Conservation (phyloP, 169 alveolate genomes). For the Plasmodium relictum region DNA sequence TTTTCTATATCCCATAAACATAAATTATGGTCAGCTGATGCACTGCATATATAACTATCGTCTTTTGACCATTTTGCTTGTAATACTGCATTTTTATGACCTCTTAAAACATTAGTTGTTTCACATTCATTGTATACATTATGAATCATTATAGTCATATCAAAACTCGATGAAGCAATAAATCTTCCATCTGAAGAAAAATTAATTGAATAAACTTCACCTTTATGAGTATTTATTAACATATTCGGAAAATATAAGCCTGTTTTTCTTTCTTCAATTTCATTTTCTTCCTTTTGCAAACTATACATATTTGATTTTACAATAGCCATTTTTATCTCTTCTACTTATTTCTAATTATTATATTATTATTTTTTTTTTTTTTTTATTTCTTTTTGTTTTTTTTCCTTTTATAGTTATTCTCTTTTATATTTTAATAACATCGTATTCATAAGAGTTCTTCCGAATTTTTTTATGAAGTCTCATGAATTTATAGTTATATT, state of each 20-base stretch:
- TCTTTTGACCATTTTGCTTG: constrained; percentile 87
- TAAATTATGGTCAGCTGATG: constrained; percentile 90
- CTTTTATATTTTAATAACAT: neutral
- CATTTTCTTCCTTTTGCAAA: neutral
- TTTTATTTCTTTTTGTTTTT: neutral
- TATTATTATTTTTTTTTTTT: neutral
- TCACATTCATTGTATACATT: constrained; percentile 90
- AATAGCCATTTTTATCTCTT: constrained; percentile 4
- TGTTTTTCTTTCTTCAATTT: constrained; percentile 38
- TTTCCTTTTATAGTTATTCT: neutral
- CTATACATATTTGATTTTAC: neutral
- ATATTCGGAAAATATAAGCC: constrained; percentile 80
- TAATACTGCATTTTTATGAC: constrained; percentile 91
- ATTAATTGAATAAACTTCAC: constrained; percentile 87
- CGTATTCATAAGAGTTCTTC: neutral
- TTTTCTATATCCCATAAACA: constrained; percentile 90
- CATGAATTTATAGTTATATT: neutral
- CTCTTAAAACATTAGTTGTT: constrained; percentile 86
- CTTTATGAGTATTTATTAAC: constrained; percentile 87
- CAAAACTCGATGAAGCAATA: constrained; percentile 89
- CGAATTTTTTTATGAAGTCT: neutral
- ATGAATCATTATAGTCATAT: constrained; percentile 80
- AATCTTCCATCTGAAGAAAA: constrained; percentile 89
- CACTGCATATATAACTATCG: constrained; percentile 83
- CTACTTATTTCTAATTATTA: neutral